These are phyloP conservation scores for Dalbergia cultrata DNA, from an alignment of 306 rosid species.

Conservation along the genomic window DNA sequence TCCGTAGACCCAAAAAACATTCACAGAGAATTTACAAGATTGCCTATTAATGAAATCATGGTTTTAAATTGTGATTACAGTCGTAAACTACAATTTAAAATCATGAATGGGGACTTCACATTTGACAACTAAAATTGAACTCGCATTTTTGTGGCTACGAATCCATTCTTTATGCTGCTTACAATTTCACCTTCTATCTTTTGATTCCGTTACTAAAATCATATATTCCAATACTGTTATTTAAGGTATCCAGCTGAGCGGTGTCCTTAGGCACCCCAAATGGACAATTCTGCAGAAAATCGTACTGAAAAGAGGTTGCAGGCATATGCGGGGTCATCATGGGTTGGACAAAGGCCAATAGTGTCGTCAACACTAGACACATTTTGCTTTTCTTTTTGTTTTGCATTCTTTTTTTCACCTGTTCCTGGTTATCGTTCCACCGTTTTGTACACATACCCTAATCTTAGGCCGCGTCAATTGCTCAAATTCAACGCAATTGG, in stretches of 20 bases:
- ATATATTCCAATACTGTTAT: constrained; percentile 3
- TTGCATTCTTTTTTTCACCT: neutral
- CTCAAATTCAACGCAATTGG: constrained; percentile 1
- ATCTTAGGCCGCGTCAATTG: neutral
- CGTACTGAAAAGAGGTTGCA: constrained; percentile 24
- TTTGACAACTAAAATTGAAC: no score
- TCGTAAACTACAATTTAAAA: no score
- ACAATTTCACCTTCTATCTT: neutral
- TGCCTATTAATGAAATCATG: no score
- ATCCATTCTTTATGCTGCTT: neutral
- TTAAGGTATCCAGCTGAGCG: constrained; percentile 28
- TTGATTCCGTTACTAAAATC: neutral
- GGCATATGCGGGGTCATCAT: constrained; percentile 7
- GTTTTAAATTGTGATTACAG: no score
- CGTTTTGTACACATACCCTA: no score
- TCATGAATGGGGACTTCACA: no score
- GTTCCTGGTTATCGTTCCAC: no score
- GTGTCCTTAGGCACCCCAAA: neutral
- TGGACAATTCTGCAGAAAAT: neutral
- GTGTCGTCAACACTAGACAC: neutral
- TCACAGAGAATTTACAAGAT: no score
- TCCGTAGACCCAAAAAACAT: no score
- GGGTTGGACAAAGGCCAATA: neutral
- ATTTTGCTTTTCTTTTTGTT: neutral
- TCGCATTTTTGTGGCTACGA: no score